phyloP scores from a whole-genome alignment of 1,284 basidiomycete genomes.

The Puccinia novopanici region DNA sequence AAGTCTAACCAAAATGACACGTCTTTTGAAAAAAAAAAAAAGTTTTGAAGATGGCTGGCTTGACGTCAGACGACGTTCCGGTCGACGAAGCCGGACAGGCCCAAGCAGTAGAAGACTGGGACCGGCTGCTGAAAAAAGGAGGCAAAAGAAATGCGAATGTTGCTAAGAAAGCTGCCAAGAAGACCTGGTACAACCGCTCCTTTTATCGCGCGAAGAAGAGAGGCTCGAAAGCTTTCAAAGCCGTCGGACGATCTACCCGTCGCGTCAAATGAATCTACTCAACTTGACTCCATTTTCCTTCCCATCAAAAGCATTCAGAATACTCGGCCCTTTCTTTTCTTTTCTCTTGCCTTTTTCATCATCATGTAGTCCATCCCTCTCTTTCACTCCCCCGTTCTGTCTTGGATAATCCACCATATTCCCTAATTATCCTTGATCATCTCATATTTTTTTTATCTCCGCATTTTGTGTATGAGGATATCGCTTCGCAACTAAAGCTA shows the following conservation, averaged over 20 bases:
- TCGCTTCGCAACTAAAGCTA: no score
- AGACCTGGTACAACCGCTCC: conserved; percentile 12
- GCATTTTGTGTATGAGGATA: not conserved
- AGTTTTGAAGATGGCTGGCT: conserved; percentile 27
- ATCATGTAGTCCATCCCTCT: no score
- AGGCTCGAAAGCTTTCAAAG: conserved; percentile 18
- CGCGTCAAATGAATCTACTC: conserved; percentile 5
- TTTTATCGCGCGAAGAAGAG: conserved; percentile 5
- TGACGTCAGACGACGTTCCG: not conserved
- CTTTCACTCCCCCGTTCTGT: not conserved
- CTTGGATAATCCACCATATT: not conserved
- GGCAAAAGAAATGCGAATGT: not conserved
- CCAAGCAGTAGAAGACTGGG: conserved; percentile 10
- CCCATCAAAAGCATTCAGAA: not conserved
- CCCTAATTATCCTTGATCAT: not conserved
- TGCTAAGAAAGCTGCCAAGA: conserved; percentile 12
- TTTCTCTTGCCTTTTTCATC: not conserved
- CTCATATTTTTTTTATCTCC: not conserved
- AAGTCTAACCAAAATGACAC: not conserved
- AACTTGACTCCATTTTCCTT: not conserved
- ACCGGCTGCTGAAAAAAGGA: not conserved
- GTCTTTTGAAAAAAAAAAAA: not conserved
- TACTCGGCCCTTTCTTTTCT: no score
- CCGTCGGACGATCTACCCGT: conserved; percentile 10
- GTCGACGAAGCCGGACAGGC: not conserved